A percentile compares a stretch with the other conserved stretches of the same genome.
Evolutionary conservation across 306 rosid genomes (phyloP).

Genomic region (Medicago arabica): DNA sequence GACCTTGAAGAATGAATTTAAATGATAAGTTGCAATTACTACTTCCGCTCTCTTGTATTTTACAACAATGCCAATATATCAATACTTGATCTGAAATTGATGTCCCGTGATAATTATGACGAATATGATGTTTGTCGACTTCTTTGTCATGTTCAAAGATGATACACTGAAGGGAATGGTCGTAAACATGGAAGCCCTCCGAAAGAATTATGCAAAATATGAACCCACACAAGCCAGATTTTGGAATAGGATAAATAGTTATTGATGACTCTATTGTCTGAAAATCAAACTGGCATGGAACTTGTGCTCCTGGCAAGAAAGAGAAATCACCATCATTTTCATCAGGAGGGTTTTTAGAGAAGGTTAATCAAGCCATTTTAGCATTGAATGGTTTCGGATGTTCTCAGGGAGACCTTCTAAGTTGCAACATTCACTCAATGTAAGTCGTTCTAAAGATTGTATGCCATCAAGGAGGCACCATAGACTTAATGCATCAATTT

Average conservation of each 20-base stretch:
- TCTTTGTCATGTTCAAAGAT: constrained; percentile 1
- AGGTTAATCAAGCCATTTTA: background rate
- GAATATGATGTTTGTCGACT: background rate
- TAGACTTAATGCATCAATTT: background rate
- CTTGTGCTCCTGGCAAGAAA: background rate
- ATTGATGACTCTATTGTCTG: background rate
- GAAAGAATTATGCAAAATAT: constrained; percentile 26
- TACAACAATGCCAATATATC: background rate
- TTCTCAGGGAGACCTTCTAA: background rate
- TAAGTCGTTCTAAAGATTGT: background rate
- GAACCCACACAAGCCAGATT: background rate
- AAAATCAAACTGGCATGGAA: background rate
- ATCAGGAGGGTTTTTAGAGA: too few species aligned
- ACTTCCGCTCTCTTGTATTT: background rate
- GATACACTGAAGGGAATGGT: background rate
- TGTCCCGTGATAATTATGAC: background rate
- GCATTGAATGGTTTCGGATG: background rate
- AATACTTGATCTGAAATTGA: background rate
- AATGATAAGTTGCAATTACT: background rate
- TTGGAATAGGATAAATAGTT: background rate
- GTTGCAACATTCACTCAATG: background rate
- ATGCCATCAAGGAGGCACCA: background rate
- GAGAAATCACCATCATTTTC: background rate
- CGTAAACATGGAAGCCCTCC: background rate
- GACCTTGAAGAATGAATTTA: background rate